These are phyloP conservation scores for Scheffersomyces stambukii DNA, from an alignment of 1,139 yeast genomes.

Conservation along the genomic window DNA sequence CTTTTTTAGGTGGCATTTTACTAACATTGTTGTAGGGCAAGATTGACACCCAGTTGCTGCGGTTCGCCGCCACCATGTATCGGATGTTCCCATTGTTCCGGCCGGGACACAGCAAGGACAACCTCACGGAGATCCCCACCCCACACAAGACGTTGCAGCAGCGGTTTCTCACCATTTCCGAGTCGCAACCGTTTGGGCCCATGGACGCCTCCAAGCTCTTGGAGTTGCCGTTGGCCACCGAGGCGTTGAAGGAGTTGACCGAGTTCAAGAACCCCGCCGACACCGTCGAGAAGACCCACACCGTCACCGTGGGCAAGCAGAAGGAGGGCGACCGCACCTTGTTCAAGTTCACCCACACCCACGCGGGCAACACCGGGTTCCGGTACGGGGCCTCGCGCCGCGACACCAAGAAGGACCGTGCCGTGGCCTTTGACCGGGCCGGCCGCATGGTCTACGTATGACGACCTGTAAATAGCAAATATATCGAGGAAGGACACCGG, in stretches of 20 bases:
- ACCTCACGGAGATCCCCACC: conserved; percentile 89
- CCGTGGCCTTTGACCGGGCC: conserved; percentile 66
- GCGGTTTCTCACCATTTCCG: conserved; percentile 84
- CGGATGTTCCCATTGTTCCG: conserved; percentile 77
- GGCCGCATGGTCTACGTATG: conserved; percentile 59
- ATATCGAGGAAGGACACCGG: neutral
- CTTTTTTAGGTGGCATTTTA: conserved; percentile 3
- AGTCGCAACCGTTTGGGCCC: conserved; percentile 96
- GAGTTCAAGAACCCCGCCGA: conserved; percentile 32
- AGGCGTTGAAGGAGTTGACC: conserved; percentile 63
- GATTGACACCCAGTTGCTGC: conserved; percentile 47
- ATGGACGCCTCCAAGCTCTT: conserved; percentile 89
- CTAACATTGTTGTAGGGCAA: conserved; percentile 28
- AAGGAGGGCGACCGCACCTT: conserved; percentile 56
- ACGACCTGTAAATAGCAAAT: conserved; percentile 1
- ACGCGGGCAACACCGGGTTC: conserved; percentile 80
- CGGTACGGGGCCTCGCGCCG: conserved; percentile 91
- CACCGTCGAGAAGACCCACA: conserved; percentile 16
- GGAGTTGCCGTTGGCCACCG: conserved; percentile 80
- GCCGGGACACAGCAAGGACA: conserved; percentile 50
- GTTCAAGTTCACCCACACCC: conserved; percentile 72
- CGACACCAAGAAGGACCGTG: conserved; percentile 83
- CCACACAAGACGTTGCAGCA: conserved; percentile 82
- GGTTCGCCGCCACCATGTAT: conserved; percentile 60
- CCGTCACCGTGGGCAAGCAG: conserved; percentile 47